These are phyloP conservation scores for Dalbergia cochinchinensis DNA, from an alignment of 306 rosid species.

Conservation along the genomic window DNA sequence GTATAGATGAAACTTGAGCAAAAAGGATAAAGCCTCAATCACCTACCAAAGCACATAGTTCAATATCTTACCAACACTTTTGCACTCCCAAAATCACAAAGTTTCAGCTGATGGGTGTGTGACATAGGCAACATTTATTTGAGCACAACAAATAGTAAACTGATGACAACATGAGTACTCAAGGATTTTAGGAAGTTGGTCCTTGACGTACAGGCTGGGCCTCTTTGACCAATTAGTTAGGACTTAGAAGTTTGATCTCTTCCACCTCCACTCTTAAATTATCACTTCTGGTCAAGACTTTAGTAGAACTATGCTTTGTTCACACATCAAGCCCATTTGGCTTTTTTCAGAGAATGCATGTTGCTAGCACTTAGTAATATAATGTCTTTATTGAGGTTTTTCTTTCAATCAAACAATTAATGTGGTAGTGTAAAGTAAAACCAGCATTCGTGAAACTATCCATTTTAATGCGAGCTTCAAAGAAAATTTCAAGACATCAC, in stretches of 20 bases:
- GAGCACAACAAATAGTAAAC: slow-evolving; percentile 34
- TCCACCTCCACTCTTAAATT: not conserved
- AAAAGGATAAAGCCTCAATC: slow-evolving; percentile 33
- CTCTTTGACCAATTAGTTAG: slow-evolving; percentile 16
- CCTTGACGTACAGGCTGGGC: not conserved
- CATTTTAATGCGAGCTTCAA: not conserved
- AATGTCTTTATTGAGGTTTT: not conserved
- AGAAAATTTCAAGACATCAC: slow-evolving; percentile 29
- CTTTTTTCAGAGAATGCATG: not conserved
- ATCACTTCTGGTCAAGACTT: not conserved
- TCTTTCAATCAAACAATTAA: not conserved
- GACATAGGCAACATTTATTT: slow-evolving; percentile 52
- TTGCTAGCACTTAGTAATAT: no score
- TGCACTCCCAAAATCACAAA: slow-evolving; percentile 99
- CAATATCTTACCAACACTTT: slow-evolving; percentile 84
- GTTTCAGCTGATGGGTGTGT: slow-evolving; percentile 95
- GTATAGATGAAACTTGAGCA: slow-evolving; percentile 35
- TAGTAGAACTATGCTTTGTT: not conserved
- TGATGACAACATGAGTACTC: slow-evolving; percentile 27
- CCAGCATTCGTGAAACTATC: slow-evolving; percentile 16
- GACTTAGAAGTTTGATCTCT: no score
- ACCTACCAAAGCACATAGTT: slow-evolving; percentile 37
- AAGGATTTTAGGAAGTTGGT: slow-evolving; percentile 19
- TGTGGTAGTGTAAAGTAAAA: not conserved
- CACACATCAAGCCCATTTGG: not conserved